Conservation (phyloP, 2,329 filamentous ascomycete species). For the Pyricularia grisea region DNA sequence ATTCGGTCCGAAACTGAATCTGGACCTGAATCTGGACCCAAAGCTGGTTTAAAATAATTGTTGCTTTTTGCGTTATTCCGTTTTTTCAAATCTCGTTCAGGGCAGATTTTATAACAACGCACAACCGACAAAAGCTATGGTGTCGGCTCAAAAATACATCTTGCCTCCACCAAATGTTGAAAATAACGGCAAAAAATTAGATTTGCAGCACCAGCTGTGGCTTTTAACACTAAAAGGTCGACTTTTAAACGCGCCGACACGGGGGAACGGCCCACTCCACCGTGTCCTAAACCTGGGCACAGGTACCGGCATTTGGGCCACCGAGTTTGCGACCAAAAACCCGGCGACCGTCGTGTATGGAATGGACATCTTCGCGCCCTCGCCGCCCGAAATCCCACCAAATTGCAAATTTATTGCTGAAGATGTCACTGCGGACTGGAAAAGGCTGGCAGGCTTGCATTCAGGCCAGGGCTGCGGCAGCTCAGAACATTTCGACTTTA, state of each 20-base stretch:
- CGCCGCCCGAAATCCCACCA: not conserved
- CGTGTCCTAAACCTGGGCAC: not conserved
- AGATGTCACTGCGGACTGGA: not conserved
- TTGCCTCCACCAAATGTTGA: not conserved
- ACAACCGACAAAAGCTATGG: not conserved
- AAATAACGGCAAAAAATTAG: not conserved
- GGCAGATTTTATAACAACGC: not conserved
- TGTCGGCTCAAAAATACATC: not conserved
- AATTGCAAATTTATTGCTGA: not conserved
- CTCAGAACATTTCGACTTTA: not conserved
- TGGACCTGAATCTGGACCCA: not conserved
- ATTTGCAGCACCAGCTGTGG: not conserved
- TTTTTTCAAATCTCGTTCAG: not conserved
- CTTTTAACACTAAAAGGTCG: not conserved
- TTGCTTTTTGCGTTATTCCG: not conserved
- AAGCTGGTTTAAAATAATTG: not conserved
- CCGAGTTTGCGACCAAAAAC: not conserved
- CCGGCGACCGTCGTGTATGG: not conserved
- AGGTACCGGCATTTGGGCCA: not conserved
- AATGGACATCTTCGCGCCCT: not conserved
- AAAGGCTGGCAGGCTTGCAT: not conserved
- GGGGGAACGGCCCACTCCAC: not conserved
- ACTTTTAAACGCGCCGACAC: not conserved
- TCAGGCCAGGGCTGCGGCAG: not conserved
- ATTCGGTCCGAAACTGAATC: not conserved